phyloP scores from a whole-genome alignment of 148 eudicot genomes.

The Fagopyrum tataricum region DNA sequence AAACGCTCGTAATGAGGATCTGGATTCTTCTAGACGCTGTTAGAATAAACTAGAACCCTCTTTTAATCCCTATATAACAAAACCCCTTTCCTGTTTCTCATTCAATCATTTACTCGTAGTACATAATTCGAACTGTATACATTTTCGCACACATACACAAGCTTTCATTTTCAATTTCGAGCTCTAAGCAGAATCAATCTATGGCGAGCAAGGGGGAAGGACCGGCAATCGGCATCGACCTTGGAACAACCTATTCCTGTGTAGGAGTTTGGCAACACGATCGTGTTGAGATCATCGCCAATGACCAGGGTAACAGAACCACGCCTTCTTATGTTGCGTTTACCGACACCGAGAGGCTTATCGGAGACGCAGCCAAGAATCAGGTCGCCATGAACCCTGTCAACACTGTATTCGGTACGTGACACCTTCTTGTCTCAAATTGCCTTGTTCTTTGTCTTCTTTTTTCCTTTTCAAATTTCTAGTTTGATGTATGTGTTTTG shows the following conservation, averaged over 20 bases:
- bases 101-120: not conserved
- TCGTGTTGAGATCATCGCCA: conserved; percentile 12
- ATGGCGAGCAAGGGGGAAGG: not conserved
- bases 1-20: not conserved
- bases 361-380: not conserved
- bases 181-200: not conserved
- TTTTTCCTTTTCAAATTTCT: too few species aligned
- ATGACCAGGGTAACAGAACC: conserved; percentile 9
- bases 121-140: not conserved
- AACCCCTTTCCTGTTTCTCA: not conserved
- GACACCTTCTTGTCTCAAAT: too few species aligned
- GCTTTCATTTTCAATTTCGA: not conserved
- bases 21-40: not conserved
- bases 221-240: not conserved
- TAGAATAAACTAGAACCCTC: not conserved
- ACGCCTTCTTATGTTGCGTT: conserved; percentile 9
- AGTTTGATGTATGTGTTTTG: not conserved
- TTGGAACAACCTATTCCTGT: not conserved
- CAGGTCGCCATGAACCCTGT: conserved; percentile 14
- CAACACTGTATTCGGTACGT: conserved; percentile 10
- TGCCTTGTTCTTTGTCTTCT: not conserved
- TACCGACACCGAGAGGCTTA: conserved; percentile 2
- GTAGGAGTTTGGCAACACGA: conserved; percentile 12
- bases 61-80: not conserved
- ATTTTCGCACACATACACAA: not conserved